Evolutionary conservation across 345 rosid genomes (phyloP), one percentile per base, ranked within the genome.

Genomic region (Bretschneidera sinensis): DNA sequence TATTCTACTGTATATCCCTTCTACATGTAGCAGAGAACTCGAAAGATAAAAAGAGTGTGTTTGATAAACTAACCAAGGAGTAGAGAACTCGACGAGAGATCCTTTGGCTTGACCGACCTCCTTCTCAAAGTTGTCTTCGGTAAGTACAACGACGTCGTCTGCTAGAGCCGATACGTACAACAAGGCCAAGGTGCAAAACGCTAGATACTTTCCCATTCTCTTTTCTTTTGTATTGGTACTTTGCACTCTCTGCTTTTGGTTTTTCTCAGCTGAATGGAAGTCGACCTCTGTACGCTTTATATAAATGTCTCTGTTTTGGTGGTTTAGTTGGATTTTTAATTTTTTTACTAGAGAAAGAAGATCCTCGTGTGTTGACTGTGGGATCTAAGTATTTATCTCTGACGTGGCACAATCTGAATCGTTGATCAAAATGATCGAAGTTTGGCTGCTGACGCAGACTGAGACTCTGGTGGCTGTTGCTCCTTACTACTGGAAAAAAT

Each of bases 61-160:
- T 65, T n/a, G 45, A 39, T 39, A 39, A 14, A 11, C 16, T 39
- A 5, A 94, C 99, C 99, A 94, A 48, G 99, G 97, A 72, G 99
- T 97, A 71, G 91, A 94, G 79, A 94, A 94, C 85, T 94, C 95
- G 62, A 94, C 92, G 60, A 94, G 97, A 66, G 96, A 91, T 72
- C 81, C 99, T 64, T 74, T 76, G 59, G 86, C 97, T 73, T 79
- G 85, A 49, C 99, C 99, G 58, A 95, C 84, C 73, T 91, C 91
- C 77, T 91, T 85, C 63, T 95, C 97, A 73, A 95, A 95, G 83
- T 80, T 95, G 43, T 86, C 95, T 57, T 88, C 97, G 6, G 92
- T 85, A 45, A 95, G 68, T 24, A 95, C 89, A 43, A 86, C 83
- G 54, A 91, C 99, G 19, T 91, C 95, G 53, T 88, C 92, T 6